Conservation (phyloP, 371 early-diverging fungal genomes). For the Mortierella polycephala region DNA sequence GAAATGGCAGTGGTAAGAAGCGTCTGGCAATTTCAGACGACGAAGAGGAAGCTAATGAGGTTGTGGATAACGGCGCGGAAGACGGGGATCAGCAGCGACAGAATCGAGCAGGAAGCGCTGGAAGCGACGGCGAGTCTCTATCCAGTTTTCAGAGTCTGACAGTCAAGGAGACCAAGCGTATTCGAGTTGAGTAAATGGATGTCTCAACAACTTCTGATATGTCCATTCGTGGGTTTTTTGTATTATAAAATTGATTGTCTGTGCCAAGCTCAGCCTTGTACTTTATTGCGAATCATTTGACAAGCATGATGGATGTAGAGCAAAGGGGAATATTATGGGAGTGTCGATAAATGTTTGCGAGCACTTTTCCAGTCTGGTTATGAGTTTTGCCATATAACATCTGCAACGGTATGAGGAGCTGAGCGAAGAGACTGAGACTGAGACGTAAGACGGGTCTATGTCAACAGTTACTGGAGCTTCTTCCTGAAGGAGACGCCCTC, state of each 20-base stretch:
- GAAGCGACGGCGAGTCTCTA: conserved; percentile 6
- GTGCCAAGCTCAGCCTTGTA: no score
- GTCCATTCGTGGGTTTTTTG: neutral
- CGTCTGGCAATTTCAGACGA: conserved; percentile 25
- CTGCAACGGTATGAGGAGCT: neutral
- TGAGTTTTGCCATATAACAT: neutral
- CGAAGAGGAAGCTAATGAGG: conserved; percentile 5
- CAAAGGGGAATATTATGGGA: no score
- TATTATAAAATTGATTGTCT: neutral
- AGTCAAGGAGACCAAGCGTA: conserved; percentile 38
- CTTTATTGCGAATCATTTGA: no score
- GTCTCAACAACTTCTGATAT: neutral
- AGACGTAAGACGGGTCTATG: neutral
- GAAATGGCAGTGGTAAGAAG: conserved; percentile 32
- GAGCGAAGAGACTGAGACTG: neutral
- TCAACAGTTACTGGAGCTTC: conserved; percentile 27
- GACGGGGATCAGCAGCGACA: neutral
- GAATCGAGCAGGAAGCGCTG: conserved; percentile 6
- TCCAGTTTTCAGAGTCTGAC: conserved; percentile 3
- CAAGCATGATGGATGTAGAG: no score
- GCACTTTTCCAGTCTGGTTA: no score
- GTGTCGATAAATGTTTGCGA: no score
- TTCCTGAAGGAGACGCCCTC: conserved; percentile 65
- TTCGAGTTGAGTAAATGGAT: conserved; percentile 23
- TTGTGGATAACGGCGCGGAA: neutral